Conservation (phyloP, 495 filamentous ascomycete genomes). For the Lophiostoma macrostomum region DNA sequence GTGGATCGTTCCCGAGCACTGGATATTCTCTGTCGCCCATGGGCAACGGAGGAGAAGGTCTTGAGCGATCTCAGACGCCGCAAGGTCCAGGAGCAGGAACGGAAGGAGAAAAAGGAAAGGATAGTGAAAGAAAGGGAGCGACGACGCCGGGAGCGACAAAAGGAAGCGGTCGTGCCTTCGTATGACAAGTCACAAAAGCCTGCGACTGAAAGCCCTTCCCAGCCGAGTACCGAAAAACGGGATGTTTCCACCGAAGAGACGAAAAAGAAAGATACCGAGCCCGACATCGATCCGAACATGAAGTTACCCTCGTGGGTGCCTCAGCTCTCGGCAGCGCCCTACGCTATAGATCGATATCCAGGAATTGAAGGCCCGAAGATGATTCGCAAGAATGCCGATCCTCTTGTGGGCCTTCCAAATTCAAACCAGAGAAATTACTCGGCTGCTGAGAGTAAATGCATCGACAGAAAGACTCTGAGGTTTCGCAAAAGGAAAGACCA, state of each 20-base stretch:
- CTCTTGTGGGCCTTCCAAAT: constrained; percentile 40
- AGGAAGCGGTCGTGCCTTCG: too few relatives aligned
- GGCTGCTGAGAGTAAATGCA: constrained; percentile 33
- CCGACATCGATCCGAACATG: constrained; percentile 1
- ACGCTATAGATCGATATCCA: constrained; percentile 1
- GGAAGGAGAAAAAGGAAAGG: neutral
- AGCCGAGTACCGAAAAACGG: too few relatives aligned
- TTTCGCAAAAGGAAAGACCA: constrained; percentile 35
- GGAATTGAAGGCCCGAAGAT: constrained; percentile 12
- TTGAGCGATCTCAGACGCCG: too few relatives aligned
- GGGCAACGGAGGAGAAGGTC: constrained; percentile 27
- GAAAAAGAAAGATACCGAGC: neutral
- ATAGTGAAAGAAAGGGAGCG: too few relatives aligned
- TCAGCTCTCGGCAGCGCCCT: constrained; percentile 14
- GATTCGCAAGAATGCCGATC: constrained; percentile 43
- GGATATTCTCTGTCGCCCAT: constrained; percentile 35
- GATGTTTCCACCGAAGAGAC: too few relatives aligned
- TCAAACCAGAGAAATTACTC: constrained; percentile 34
- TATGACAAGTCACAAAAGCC: too few relatives aligned
- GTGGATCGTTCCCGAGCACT: constrained; percentile 24
- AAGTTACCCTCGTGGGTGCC: constrained; percentile 30
- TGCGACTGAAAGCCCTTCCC: too few relatives aligned
- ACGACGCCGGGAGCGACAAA: too few relatives aligned
- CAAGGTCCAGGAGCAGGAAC: neutral
- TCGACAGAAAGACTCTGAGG: constrained; percentile 36